phyloP scores from a whole-genome alignment of 768 basidiomycete genomes.

The Cystofilobasidium bisporidii region DNA sequence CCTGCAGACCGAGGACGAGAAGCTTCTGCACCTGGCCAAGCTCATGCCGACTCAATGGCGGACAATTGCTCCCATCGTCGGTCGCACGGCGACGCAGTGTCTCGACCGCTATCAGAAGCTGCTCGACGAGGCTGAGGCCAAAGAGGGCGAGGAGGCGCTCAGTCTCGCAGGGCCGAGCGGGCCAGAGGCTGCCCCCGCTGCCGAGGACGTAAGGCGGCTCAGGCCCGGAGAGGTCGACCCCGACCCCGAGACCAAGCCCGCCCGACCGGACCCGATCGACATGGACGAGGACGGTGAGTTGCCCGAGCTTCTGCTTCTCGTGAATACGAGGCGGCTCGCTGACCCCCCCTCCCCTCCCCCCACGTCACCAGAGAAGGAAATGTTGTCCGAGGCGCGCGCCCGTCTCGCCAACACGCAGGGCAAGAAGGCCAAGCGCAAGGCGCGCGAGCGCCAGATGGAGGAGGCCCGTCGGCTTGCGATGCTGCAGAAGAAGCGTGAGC shows the following conservation, averaged over 20 bases:
- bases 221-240: constrained; percentile 97
- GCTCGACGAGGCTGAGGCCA: constrained; percentile 90
- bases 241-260: constrained; percentile 96
- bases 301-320: constrained; percentile 3
- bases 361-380: constrained; percentile 79
- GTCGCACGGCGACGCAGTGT: constrained; percentile 94
- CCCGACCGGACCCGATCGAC: constrained; percentile 96
- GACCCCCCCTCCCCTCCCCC: neutral
- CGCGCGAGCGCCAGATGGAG: constrained; percentile 90
- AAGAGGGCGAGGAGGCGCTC: constrained; percentile 80
- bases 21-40: constrained; percentile 91
- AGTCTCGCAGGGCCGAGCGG: constrained; percentile 72
- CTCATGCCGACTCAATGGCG: constrained; percentile 99
- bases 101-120: constrained; percentile 96
- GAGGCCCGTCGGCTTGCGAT: constrained; percentile 90
- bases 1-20: constrained; percentile 90
- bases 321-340: neutral
- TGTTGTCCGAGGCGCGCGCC: constrained; percentile 97
- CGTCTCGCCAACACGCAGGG: constrained; percentile 98
- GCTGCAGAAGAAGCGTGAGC: constrained; percentile 90
- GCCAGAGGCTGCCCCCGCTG: constrained; percentile 69
- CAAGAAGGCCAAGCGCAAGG: constrained; percentile 98
- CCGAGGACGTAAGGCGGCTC: constrained; percentile 81
- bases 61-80: constrained; percentile 96
- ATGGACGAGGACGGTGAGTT: constrained; percentile 94